Evolutionary conservation across 2,329 filamentous ascomycete genomes (phyloP), one percentile per base, ranked within the genome.

Genomic region (Triangularia verruculosa): DNA sequence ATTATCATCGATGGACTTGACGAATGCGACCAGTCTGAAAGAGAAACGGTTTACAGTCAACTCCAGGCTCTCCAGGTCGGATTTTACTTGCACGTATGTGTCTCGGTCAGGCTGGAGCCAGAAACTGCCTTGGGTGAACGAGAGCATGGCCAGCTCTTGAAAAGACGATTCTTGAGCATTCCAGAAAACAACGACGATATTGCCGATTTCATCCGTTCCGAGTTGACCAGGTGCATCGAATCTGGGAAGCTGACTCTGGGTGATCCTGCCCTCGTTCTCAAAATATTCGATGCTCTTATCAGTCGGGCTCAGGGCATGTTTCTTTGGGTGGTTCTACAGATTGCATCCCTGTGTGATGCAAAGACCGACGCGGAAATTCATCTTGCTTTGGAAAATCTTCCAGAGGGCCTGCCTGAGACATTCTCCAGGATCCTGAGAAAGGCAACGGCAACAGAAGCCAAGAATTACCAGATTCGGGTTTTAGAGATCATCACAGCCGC

Each of bases 291-390:
- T 3, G 58, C 69, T 7, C 66, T 76, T 0, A 13, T 69, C 0
- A 0, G 57, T 15, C 71, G 74, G 1, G 71, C 75, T 0, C 68
- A 76, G 17, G 76, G 76, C 15, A 78, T 78, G 76, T 78, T 78
- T 30, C 69, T 78, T 1, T 78, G 76, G 76, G 75, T 72, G 0
- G 70, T 69, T 2, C 67, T 78, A 1, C 75, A 78, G 59, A 72
- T 78, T 5, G 61, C 72, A 11, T 70, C 72, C 0, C 61, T 78
- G 0, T 80, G 76, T 57, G 20, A 22, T 1, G 74, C 74, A 61
- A 70, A 71, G 62, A 77, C 76, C 0, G 77, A 81, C 47, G 54
- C 73, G 0, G 70, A 64, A 0, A 78, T 80, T 24, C 71, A 71
- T 0, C n/a, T 73, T 6, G 71, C 75, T 0, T 65, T 79, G 0